Base-by-base conservation (phyloP, 1,284 basidiomycete genomes). In the Termitomyces sp. region DNA sequence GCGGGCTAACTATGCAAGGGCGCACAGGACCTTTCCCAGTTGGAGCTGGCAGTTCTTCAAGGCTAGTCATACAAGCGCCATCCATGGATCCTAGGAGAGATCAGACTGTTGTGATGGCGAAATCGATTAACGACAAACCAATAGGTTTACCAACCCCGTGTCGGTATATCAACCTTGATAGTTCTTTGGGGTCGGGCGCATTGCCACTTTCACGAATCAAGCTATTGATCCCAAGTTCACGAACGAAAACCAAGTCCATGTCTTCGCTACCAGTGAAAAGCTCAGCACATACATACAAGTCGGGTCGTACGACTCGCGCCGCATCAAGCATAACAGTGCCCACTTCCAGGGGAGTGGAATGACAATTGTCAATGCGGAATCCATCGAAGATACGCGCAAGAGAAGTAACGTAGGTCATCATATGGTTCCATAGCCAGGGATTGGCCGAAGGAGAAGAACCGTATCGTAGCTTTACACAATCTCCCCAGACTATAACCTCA, bases 401-500 rank as follows among this genome's bases (percentile, higher is more conserved):
- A 16, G 77, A 77, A 49, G 79, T 80, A 54, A 93, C 91, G 61
- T 97, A 97, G 49, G 77, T 72, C n/a, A 81, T 87, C 85, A 99
- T 98, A 70, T 94, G 88, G 46, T 81, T 69, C 96, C 96, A 99
- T 21, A 99, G 76, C 88, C 92, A 98, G 1, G 94, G 93, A 66
- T 95, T 97, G 60, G 89, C 87, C 3, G 79, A 72, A 1, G 87
- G 86, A 2, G 78, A 76, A 7, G 78, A 72, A 13, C 94, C 96
- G 65, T 97, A 99, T 38, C 95, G 89, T 42, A 98, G 81, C 69
- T 99, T 99, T 65, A 98, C 96, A 66, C 96, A 98, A 69, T 99
- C 97, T 39, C 87, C 86, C 96, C 96, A 99, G 16, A 88, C 92
- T 61, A 99, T 98, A 46, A 99, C 92, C 69, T 97, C 93, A 48